These are phyloP conservation scores for Cyanidiococcus yangmingshanensis DNA, from an alignment of 23 red algal species.

Conservation along the genomic window DNA sequence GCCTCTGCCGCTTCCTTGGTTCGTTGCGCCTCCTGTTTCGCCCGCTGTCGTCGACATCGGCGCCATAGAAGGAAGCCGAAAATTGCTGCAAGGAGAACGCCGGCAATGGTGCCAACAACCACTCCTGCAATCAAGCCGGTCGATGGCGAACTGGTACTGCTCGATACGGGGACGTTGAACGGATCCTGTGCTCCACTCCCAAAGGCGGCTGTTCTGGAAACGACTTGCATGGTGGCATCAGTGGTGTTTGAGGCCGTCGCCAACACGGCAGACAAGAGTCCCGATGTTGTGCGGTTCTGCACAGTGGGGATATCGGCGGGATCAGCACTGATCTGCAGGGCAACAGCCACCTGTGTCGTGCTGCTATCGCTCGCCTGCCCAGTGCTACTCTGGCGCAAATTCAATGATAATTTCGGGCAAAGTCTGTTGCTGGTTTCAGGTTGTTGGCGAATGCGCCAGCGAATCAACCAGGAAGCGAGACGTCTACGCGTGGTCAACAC, in stretches of 20 bases:
- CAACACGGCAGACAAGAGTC: background rate
- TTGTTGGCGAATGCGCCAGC: background rate
- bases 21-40: background rate
- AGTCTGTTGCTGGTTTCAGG: background rate
- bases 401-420: background rate
- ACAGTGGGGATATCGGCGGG: background rate
- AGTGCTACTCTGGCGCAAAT: background rate
- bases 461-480: background rate
- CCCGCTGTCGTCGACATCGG: background rate
- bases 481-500: background rate
- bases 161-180: background rate
- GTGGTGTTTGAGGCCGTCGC: background rate
- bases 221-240: background rate
- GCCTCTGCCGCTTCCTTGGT: slow-evolving; percentile 5
- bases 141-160: background rate
- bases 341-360: background rate
- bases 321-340: background rate
- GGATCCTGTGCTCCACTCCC: background rate
- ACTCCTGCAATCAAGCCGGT: background rate
- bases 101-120: background rate
- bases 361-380: background rate
- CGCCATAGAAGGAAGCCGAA: background rate
- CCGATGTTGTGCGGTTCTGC: background rate
- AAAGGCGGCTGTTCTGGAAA: background rate
- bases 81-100: background rate